Evolutionary conservation across 768 basidiomycete genomes (phyloP), one percentile per base, ranked within the genome.

Genomic region (Rhodotorula diobovata): DNA sequence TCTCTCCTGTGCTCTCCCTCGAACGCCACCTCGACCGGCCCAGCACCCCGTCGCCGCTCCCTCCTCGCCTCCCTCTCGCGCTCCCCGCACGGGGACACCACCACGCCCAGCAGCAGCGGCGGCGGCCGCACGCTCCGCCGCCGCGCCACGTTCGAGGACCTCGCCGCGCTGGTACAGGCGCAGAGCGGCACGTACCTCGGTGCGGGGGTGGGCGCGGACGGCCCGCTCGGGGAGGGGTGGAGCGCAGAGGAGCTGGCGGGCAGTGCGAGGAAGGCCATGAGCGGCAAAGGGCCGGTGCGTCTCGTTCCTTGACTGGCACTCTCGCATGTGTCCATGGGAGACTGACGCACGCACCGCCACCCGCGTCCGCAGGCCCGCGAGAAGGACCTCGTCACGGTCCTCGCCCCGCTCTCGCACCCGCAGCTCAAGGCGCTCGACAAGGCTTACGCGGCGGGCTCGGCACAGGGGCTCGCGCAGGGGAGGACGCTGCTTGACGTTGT

Each of bases 111-210:
- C 12, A 15, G 28, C 11, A n/a, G 11, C 65, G 57, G 23, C 3
- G 35, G 14, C 0, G 25, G 15, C 28, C 46, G 25, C 46, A 30
- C 35, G 12, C 30, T 69, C 37, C 25, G 43, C 4, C 45, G 53
- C 32, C 51, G 57, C 21, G 28, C 48, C 34, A 67, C 66, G 46
- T 56, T 59, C 46, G 63, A 67, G 30, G 73, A 74, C 43, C 63
- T 74, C 3, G 34, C 50, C 3, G 41, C 54, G 28, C n/a, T 70
- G n/a, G 63, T 70, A 1, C 48, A 50, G 2, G 53, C 50, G 15
- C 62, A 60, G 35, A 66, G 63, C 0, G 69, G 59, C 12, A 66
- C 54, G 41, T 71, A 74, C 59, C 69, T 74, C 41, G 73, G 73
- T 2, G 73, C 61, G 4, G 54, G n/a, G 41, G 35, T 71, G 8